Evolutionary conservation across 805 yeast genomes (phyloP), one percentile per base, ranked within the genome.

Genomic region (Sugiyamaella qingdaonensis): DNA sequence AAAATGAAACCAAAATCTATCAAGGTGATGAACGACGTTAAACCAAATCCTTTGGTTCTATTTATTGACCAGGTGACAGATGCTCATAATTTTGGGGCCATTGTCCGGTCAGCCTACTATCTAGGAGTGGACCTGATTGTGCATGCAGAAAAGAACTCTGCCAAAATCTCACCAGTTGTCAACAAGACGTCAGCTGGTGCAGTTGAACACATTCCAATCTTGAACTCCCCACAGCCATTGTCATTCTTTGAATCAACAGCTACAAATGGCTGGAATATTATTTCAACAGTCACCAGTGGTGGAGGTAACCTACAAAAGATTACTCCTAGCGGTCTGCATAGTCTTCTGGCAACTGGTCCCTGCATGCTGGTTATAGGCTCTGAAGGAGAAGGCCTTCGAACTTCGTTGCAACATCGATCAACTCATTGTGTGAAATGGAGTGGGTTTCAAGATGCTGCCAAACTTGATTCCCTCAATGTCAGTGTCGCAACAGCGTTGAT

Each of bases 1-100:
- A 21, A 21, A 16, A 39, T 16, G 43, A 33, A 27, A n/a, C 29
- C 41, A 7, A n/a, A 11, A 19, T 14, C 24, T 39, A 9, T 39
- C 19, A 39, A 10, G 4, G 37, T 36, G 29, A 37, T 24, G 16
- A n/a, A 21, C 10, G 31, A 14, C 68, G 42, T 18, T 4, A 55
- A 57, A 41, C 42, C 51, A 11, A 51, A 69, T 60, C 95, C 96
- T 2, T 61, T 90, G 14, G 96, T 89, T 0, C 59, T 89, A 2
- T 88, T 77, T 61, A 69, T 89, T 24, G 96, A 89, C 67, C 88
- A 86, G 54, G 76, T 90, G 43, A 80, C 87, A 11, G 96, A 89
- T 66, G 92, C 96, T 0, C 95, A 88, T 65, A 89, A 89, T 65
- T 73, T 88, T 60, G 97, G 97, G 7, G 94, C 92, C 21, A 80